Conservation (phyloP, 2,329 filamentous ascomycete species). For the Microsporum audouinii region DNA sequence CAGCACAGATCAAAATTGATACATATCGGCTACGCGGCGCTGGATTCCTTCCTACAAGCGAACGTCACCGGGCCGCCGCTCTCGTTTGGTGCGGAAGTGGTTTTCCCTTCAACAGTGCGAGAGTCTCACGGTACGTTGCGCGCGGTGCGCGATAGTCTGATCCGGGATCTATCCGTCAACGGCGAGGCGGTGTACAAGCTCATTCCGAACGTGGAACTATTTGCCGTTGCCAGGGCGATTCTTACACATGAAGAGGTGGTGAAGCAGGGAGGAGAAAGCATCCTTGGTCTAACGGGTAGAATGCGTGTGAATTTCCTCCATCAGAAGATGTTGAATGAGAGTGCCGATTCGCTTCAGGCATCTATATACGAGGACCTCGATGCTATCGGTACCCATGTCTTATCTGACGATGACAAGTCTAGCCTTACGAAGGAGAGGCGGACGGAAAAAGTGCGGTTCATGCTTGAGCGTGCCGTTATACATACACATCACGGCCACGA, state of each 20-base stretch:
- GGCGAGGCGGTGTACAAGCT: conserved; percentile 77
- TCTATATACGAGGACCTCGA: conserved; percentile 21
- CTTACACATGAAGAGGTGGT: conserved; percentile 39
- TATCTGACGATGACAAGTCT: conserved; percentile 11
- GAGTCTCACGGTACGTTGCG: conserved; percentile 33
- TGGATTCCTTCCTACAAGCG: conserved; percentile 71
- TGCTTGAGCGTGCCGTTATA: conserved; percentile 72
- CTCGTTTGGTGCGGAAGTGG: conserved; percentile 42
- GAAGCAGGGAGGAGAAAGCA: conserved; percentile 13
- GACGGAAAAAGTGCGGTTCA: conserved; percentile 41
- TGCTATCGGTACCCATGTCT: background rate
- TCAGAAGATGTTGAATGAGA: conserved; percentile 55
- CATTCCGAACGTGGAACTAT: conserved; percentile 72
- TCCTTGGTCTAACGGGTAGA: conserved; percentile 46
- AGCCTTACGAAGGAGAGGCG: conserved; percentile 39
- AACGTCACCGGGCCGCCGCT: conserved; percentile 81
- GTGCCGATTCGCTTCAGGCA: conserved; percentile 43
- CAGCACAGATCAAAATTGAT: conserved; percentile 30
- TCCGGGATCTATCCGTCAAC: conserved; percentile 63
- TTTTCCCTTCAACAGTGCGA: conserved; percentile 33
- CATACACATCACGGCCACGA: conserved; percentile 77
- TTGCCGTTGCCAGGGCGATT: conserved; percentile 59
- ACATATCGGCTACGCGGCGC: conserved; percentile 53
- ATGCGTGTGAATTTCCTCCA: conserved; percentile 64
- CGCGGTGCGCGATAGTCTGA: conserved; percentile 46